Conservation (phyloP, 73 alveolate genomes). For the Blepharisma stoltei region DNA sequence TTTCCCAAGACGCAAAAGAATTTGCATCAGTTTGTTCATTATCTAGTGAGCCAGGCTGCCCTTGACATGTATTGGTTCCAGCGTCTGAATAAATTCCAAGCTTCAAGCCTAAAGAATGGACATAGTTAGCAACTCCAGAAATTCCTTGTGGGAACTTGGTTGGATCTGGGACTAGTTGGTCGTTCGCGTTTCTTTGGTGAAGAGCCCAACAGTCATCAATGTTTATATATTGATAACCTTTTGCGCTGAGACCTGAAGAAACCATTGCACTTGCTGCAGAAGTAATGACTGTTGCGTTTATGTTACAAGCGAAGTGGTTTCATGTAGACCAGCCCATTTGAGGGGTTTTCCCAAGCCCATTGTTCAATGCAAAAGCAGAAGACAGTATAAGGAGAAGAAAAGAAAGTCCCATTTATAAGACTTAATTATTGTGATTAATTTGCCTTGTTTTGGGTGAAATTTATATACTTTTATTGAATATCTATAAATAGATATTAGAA, state of each 20-base stretch:
- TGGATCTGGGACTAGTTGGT: slow-evolving; percentile 54
- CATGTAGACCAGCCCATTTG: slow-evolving; percentile 92
- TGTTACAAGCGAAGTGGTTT: slow-evolving; percentile 83
- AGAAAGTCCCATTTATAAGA: too few relatives aligned
- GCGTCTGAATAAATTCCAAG: slow-evolving; percentile 84
- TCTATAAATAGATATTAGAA: too few relatives aligned
- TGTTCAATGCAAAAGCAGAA: slow-evolving; percentile 41
- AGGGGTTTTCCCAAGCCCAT: slow-evolving; percentile 73
- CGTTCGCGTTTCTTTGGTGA: slow-evolving; percentile 35
- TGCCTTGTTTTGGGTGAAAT: too few relatives aligned
- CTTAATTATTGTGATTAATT: too few relatives aligned
- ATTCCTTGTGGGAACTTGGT: slow-evolving; percentile 80
- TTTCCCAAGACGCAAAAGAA: slow-evolving; percentile 72
- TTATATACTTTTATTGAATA: too few relatives aligned
- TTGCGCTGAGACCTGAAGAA: slow-evolving; percentile 64
- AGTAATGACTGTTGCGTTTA: slow-evolving; percentile 56
- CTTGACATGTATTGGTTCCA: slow-evolving; percentile 75
- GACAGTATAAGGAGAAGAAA: background rate
- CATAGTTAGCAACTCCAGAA: slow-evolving; percentile 68
- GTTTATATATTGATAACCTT: slow-evolving; percentile 71
- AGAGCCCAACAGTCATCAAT: slow-evolving; percentile 87
- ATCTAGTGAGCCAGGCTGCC: slow-evolving; percentile 76
- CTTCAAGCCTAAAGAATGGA: slow-evolving; percentile 64
- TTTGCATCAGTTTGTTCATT: slow-evolving; percentile 72
- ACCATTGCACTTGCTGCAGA: slow-evolving; percentile 66